A percentile compares a stretch with the other conserved stretches of the same genome.
Evolutionary conservation across 1,284 basidiomycete genomes (phyloP).

Genomic region (Stygiomarasmius scandens): DNA sequence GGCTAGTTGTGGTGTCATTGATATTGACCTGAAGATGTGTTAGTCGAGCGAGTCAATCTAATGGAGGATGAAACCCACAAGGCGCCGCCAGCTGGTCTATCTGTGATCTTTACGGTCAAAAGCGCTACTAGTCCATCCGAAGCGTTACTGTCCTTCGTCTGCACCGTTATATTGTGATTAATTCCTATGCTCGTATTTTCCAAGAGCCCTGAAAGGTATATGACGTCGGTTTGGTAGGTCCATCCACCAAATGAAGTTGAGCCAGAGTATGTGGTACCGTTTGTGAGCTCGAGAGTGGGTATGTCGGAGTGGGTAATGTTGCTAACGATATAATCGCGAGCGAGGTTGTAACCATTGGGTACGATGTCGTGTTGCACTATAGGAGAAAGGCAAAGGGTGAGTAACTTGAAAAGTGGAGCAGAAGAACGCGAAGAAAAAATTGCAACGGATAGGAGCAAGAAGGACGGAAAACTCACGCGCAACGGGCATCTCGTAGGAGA

Average conservation of each 20-base stretch:
- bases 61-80: background rate
- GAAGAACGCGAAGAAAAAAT: slow-evolving; percentile 1
- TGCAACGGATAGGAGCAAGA: background rate
- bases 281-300: slow-evolving; percentile 57
- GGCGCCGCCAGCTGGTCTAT: background rate
- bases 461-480: slow-evolving; percentile 41
- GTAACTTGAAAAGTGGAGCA: background rate
- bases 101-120: slow-evolving; percentile 72
- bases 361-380: slow-evolving; percentile 43
- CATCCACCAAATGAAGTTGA: slow-evolving; percentile 60
- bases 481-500: slow-evolving; percentile 74
- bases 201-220: slow-evolving; percentile 71
- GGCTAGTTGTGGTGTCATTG: background rate
- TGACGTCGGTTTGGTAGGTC: slow-evolving; percentile 70
- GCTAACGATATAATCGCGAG: slow-evolving; percentile 76
- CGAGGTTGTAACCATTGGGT: slow-evolving; percentile 50
- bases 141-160: slow-evolving; percentile 58
- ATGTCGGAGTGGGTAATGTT: slow-evolving; percentile 70
- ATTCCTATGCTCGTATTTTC: slow-evolving; percentile 72
- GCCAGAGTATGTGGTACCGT: slow-evolving; percentile 59
- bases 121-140: slow-evolving; percentile 88
- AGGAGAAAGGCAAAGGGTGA: slow-evolving; percentile 15
- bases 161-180: slow-evolving; percentile 75
- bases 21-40: background rate
- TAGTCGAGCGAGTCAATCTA: too few relatives aligned